Percentiles rank a stretch among this genome's conserved stretches.
These are phyloP conservation scores for Amaranthus palmeri DNA, from an alignment of 148 eudicot genomes.

Conservation along the genomic window DNA sequence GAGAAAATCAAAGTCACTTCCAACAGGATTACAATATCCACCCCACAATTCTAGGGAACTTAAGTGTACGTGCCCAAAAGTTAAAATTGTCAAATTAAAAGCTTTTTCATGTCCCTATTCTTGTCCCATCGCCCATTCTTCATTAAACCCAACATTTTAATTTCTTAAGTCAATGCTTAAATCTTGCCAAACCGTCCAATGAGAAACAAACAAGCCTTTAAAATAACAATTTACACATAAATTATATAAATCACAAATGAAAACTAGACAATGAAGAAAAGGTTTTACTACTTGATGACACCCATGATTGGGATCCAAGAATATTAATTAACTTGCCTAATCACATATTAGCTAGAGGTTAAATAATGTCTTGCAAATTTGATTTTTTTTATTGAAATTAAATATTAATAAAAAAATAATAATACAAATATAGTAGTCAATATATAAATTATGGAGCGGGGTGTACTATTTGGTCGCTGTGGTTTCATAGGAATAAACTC, in stretches of 20 bases:
- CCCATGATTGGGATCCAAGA: slow-evolving; percentile 19
- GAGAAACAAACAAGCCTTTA: slow-evolving; percentile 1
- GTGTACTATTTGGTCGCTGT: no score
- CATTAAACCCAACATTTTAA: slow-evolving; percentile 19
- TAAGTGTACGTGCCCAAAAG: slow-evolving; percentile 26
- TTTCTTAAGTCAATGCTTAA: slow-evolving; percentile 22
- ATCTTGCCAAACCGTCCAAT: slow-evolving; percentile 20
- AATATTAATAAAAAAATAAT: no score
- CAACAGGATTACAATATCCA: slow-evolving; percentile 19
- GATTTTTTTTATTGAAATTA: no score
- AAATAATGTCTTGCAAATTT: no score
- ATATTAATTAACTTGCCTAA: background rate
- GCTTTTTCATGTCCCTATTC: slow-evolving; percentile 32
- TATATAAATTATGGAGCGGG: no score
- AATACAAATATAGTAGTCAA: no score
- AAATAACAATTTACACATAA: background rate
- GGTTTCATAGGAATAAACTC: no score
- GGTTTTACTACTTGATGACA: background rate
- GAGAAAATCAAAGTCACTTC: slow-evolving; percentile 18
- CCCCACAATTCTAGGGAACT: slow-evolving; percentile 31
- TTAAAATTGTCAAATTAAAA: slow-evolving; percentile 31
- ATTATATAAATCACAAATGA: background rate
- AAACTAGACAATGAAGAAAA: background rate
- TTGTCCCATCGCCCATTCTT: slow-evolving; percentile 32
- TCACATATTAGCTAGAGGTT: no score